Evolutionary conservation across 306 rosid genomes (phyloP), one percentile per base, ranked within the genome.

Genomic region (Biancaea sappan): DNA sequence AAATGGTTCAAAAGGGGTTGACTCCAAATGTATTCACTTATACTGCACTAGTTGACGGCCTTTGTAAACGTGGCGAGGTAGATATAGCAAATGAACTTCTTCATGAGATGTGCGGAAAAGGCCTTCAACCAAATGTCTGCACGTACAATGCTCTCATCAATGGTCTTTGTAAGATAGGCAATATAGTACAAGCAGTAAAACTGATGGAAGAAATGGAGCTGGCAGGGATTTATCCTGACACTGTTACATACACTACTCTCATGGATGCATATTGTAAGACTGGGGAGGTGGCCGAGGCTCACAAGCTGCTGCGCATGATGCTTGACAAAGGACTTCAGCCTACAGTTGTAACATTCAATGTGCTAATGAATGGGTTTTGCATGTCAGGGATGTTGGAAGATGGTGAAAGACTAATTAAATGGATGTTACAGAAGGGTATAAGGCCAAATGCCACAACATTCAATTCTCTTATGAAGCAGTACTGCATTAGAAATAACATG

Each of bases 291-390:
- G 79, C 79, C 28, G 82, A 74, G 86, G 98, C 97, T 66, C 92
- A 89, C 44, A 80, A 71, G 52, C 81, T 93, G 73, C 69, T 93
- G 77, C 86, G 76, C 73, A 72, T 73, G 76, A 91, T 91, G 98
- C 83, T 89, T 46, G 83, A 75, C 74, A 84, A 78, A 78, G 91
- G 96, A 53, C 86, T 89, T 71, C 86, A 85, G 68, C 98, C 97
- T 57, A 88, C 98, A 51, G 83, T 89, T 72, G 97, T 93, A 61
- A 89, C 98, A 50, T 93, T 93, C 81, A 93, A 90, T 73, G 98
- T 93, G 78, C 78, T 93, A 76, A 87, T 93, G 89, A 93, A 93
- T 79, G 97, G 98, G 21, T 87, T 90, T 87, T 93, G 97, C 83
- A 74, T 81, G 86, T 72, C 86, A 53, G 97, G 95, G 82, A 87